Evolutionary conservation across 148 eudicot genomes (phyloP).

Genomic region (Vaccinium macrocarpon): DNA sequence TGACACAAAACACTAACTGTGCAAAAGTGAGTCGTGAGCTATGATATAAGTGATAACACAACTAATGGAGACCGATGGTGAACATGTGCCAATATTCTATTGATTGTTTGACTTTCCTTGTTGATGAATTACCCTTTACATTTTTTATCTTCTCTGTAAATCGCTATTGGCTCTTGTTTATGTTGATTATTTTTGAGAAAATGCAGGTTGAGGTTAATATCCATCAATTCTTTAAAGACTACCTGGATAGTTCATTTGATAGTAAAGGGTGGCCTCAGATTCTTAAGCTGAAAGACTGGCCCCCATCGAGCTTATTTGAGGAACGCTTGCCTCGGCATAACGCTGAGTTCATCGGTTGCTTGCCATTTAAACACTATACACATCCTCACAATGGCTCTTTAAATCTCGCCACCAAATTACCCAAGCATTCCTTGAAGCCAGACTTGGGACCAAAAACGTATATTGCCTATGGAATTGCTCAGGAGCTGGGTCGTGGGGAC

Average conservation of each 20-base stretch:
- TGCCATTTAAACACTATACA: slow-evolving; percentile 77
- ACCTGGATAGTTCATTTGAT: slow-evolving; percentile 39
- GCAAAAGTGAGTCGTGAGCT: not conserved
- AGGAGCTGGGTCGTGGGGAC: slow-evolving; percentile 74
- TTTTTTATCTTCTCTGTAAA: not conserved
- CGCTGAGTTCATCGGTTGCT: slow-evolving; percentile 57
- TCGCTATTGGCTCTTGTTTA: not conserved
- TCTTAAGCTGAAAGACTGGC: slow-evolving; percentile 75
- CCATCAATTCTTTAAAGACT: slow-evolving; percentile 56
- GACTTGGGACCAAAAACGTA: slow-evolving; percentile 77
- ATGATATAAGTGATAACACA: not conserved
- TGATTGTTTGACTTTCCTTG: not conserved
- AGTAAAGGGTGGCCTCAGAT: slow-evolving; percentile 43
- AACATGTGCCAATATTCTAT: not conserved
- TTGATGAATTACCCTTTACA: not conserved
- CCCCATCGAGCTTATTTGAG: slow-evolving; percentile 56
- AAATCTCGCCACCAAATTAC: slow-evolving; percentile 59
- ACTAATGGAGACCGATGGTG: not conserved
- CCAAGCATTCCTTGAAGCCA: slow-evolving; percentile 41
- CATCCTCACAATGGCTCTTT: slow-evolving; percentile 49
- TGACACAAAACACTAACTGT: not conserved
- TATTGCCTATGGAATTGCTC: slow-evolving; percentile 64
- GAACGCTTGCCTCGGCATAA: slow-evolving; percentile 56
- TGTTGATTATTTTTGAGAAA: not conserved
- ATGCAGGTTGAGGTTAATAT: slow-evolving; percentile 42